phyloP scores from a whole-genome alignment of 768 basidiomycete genomes.

The Sistotremastrum suecicum region DNA sequence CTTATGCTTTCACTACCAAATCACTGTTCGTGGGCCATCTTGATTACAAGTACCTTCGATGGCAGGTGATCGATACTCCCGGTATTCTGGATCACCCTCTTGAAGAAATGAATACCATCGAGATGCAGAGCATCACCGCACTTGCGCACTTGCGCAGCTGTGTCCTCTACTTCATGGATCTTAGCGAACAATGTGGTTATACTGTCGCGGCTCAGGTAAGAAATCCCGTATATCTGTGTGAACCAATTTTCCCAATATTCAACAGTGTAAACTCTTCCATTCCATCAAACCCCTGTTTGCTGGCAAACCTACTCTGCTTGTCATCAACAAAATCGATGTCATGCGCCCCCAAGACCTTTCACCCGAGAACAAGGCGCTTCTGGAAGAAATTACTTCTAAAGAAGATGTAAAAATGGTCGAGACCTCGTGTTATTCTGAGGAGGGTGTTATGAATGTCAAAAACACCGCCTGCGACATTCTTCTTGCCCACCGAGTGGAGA shows the following conservation, averaged over 20 bases:
- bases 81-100: conserved; percentile 96
- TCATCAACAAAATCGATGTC: conserved; percentile 97
- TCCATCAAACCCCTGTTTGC: conserved; percentile 97
- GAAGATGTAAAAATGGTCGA: conserved; percentile 67
- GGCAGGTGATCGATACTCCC: conserved; percentile 99
- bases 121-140: conserved; percentile 99
- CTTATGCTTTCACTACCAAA: conserved; percentile 98
- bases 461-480: conserved; percentile 92
- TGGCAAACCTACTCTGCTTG: conserved; percentile 85
- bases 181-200: conserved; percentile 97
- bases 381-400: conserved; percentile 72
- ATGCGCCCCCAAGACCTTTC: conserved; percentile 75
- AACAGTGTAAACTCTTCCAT: conserved; percentile 93
- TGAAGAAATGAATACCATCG: conserved; percentile 99
- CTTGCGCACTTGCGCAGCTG: conserved; percentile 91
- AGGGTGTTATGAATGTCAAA: conserved; percentile 95
- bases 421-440: conserved; percentile 90
- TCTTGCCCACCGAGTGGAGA: conserved; percentile 87
- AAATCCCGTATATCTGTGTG: not conserved
- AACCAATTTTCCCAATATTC: conserved; percentile 1
- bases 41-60: conserved; percentile 97
- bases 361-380: conserved; percentile 59
- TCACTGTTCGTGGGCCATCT: conserved; percentile 96
- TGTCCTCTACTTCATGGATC: conserved; percentile 97
- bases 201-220: conserved; percentile 87